Evolutionary conservation across 2,329 filamentous ascomycete species (phyloP), one percentile per base, ranked within the genome.

Genomic region (Ophiocordyceps robertsii): DNA sequence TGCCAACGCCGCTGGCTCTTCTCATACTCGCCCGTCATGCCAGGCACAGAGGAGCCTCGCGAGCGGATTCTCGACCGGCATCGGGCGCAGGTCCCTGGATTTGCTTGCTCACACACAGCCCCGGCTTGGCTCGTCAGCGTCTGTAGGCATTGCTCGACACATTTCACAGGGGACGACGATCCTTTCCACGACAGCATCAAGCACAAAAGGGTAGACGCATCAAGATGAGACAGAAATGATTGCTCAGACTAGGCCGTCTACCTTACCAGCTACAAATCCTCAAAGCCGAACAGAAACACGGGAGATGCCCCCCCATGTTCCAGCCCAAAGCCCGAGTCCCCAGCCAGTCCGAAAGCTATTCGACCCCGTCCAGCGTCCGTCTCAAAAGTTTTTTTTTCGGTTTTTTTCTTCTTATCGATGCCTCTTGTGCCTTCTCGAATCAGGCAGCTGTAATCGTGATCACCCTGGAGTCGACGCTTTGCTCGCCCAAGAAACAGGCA

Each of bases 141-240:
- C 24, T 27, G 2, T 27, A 9, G 24, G 9, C 9, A 27, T 27
- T 27, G 9, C 24, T 27, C 24, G 24, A 27, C 24, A 9, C 9
- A 9, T 27, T 27, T 27, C 24, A 19, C 24, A 27, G 24, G 6
- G 24, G 6, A 7, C 24, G 4, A 7, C 24, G 2, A 27, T 9
- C 24, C 24, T 19, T 19, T 31, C 14, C 30, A 31, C 14, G 30
- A 33, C 31, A 27, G 24, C 24, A 27, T 27, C 24, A 27, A 27
- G 24, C 24, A 27, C 24, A 9, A 6, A 27, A 87, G 53, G 19
- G 19, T 69, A 68, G 52, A 53, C 48, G 41, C 59, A 62, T n/a
- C 11, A 37, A 31, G 3, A 17, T 47, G 45, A 45, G 45, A 45
- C 41, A 35, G 37, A 45, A 44, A 32, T 16, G 5, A 40, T 46